Evolutionary conservation across 768 basidiomycete genomes (phyloP), one percentile per base, ranked within the genome.

Genomic region (Collybia nuda): DNA sequence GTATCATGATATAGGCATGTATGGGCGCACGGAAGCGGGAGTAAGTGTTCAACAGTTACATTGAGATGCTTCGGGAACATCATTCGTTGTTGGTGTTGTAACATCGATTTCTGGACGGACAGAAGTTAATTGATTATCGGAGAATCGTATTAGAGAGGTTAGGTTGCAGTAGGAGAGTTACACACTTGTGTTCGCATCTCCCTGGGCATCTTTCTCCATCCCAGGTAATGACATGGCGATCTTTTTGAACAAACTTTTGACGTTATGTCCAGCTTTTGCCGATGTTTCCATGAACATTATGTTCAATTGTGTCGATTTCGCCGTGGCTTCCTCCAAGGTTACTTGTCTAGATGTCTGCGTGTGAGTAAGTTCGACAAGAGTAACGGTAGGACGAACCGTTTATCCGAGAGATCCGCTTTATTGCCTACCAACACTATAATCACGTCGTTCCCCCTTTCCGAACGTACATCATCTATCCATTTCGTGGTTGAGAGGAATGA

Each of bases 251-350:
- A 99, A 69, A 57, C 91, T 91, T 76, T 99, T 99, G 54, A 99
- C 97, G 57, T 99, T 99, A 67, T 98, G 97, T 2, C 97, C 97
- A 6, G 97, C 97, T 68, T 99, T 99, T 24, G 97, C 97, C 23
- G 93, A 97, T 7, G 97, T 98, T 72, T 99, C 97, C 88, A 98
- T 98, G 65, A 96, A 97, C 88, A 98, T 92, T 58, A 98, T 92
- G 61, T 86, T 88, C 55, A 97, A 74, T 66, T 96, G 87, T 40
- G 91, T 87, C 12, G 94, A 81, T 63, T 93, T 93, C 40, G 86
- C 83, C 21, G 95, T 96, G 9, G 96, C 93, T 65, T 98, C 97
- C 66, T 99, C 97, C 3, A 95, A 78, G 6, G 96, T 98, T n/a
- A 99, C 96, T 85, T 99, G 95, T 50, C 96, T 99, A 61, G 48